Conservation (phyloP, 441 rosid genomes). For the Syzygium malaccense region DNA sequence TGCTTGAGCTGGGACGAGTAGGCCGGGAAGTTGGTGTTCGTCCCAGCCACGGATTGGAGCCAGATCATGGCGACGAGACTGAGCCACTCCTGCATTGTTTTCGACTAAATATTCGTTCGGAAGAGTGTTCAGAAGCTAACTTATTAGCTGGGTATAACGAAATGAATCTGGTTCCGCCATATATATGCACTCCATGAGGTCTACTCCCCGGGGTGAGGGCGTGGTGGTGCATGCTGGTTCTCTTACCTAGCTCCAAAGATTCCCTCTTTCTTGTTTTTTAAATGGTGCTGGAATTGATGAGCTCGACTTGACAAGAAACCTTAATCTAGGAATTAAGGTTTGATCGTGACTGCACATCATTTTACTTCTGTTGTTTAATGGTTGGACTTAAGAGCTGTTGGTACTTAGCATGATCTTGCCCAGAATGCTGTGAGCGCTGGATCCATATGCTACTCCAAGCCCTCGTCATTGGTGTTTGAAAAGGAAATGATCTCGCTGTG, state of each 20-base stretch:
- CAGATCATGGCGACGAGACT: slow-evolving; percentile 66
- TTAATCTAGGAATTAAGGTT: too few species aligned
- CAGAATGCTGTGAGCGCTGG: not conserved
- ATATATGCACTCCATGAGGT: not conserved
- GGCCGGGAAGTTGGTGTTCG: slow-evolving; percentile 79
- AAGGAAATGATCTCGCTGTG: not conserved
- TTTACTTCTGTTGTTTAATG: not conserved
- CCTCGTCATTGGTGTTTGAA: not conserved
- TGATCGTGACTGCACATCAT: not conserved
- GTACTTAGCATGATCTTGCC: not conserved
- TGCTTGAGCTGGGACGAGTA: slow-evolving; percentile 78
- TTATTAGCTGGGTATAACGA: not conserved
- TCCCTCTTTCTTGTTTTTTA: not conserved
- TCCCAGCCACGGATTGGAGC: slow-evolving; percentile 75
- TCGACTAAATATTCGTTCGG: not conserved
- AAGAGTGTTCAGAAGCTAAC: not conserved
- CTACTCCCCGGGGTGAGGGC: not conserved
- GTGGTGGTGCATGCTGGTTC: not conserved
- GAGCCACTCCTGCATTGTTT: slow-evolving; percentile 34
- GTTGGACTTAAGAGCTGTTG: not conserved
- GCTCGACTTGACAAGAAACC: not conserved
- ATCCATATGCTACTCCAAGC: not conserved
- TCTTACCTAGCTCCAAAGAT: not conserved
- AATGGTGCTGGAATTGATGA: not conserved
- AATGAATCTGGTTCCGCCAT: not conserved